Evolutionary conservation across 2,329 filamentous ascomycete species (phyloP).

Genomic region (Penicillium corylophilum): DNA sequence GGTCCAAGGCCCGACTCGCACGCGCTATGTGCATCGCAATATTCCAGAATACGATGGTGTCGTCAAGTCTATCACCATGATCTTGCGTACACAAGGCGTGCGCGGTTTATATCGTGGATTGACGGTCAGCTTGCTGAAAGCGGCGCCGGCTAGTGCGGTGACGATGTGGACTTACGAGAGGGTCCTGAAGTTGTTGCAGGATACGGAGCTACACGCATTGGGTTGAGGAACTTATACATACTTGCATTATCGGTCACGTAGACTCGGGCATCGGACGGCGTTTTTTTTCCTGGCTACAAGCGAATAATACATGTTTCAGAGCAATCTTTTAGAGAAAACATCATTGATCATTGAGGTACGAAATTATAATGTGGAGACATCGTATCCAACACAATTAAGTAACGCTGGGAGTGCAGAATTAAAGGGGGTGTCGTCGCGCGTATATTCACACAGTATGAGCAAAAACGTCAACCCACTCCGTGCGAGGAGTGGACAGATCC

Average conservation of each 20-base stretch:
- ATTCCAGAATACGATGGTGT: conserved; percentile 81
- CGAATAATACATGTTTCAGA: not conserved
- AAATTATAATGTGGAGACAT: conserved; percentile 8
- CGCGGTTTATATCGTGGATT: conserved; percentile 84
- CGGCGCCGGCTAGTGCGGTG: conserved; percentile 86
- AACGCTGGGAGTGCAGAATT: conserved; percentile 16
- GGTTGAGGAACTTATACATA: not conserved
- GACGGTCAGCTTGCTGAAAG: conserved; percentile 85
- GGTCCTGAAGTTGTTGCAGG: conserved; percentile 60
- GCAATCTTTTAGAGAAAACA: conserved; percentile 1
- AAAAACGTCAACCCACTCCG: no score
- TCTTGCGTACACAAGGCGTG: conserved; percentile 70
- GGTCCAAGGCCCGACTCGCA: conserved; percentile 85
- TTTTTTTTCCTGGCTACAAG: not conserved
- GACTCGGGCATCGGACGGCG: conserved; percentile 2
- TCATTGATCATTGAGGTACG: conserved; percentile 7
- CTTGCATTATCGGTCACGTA: conserved; percentile 4
- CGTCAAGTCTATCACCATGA: conserved; percentile 63
- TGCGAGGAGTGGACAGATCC: not conserved
- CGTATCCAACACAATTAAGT: conserved; percentile 1
- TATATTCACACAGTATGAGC: conserved; percentile 9
- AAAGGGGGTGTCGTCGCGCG: conserved; percentile 7
- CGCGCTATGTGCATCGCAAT: conserved; percentile 76
- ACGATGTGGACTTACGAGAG: conserved; percentile 95
- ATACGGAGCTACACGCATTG: conserved; percentile 29